Percentiles rank a stretch among this genome's conserved stretches.
Conservation (phyloP, 1,284 basidiomycete genomes). For the Pseudozyma sp. region DNA sequence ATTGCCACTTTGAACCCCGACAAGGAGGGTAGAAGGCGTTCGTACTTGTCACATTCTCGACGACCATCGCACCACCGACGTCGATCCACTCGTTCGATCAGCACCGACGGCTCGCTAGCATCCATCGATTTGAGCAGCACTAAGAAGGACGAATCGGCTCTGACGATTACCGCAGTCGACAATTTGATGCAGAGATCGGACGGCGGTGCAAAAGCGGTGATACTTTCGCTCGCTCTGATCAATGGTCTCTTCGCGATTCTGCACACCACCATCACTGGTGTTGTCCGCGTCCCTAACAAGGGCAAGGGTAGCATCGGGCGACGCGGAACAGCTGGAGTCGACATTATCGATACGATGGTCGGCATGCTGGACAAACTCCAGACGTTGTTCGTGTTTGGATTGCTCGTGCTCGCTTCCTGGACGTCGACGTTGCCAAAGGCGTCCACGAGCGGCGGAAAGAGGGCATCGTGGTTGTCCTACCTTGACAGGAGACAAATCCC, state of each 20-base stretch:
- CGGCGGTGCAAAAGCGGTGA: constrained; percentile 13
- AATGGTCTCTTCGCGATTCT: constrained; percentile 25
- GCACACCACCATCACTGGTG: constrained; percentile 13
- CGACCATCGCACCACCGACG: constrained; percentile 19
- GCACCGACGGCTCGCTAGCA: constrained; percentile 4
- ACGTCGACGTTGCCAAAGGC: constrained; percentile 11
- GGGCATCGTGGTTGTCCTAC: constrained; percentile 14
- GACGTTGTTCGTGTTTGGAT: constrained; percentile 27
- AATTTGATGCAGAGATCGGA: constrained; percentile 8
- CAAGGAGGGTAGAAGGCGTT: constrained; percentile 12
- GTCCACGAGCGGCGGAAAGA: not conserved
- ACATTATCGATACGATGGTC: constrained; percentile 19
- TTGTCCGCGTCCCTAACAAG: not conserved
- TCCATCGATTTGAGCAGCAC: not conserved
- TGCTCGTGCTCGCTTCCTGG: constrained; percentile 36
- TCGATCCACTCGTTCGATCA: constrained; percentile 19
- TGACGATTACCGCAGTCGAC: constrained; percentile 4
- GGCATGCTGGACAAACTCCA: constrained; percentile 31
- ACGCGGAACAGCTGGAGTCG: constrained; percentile 4
- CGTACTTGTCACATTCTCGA: constrained; percentile 8
- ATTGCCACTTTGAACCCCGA: constrained; percentile 6
- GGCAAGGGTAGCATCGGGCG: not conserved
- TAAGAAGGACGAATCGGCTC: constrained; percentile 1
- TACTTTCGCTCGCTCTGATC: constrained; percentile 25
- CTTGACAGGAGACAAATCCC: constrained; percentile 5